A percentile compares a stretch with the other conserved stretches of the same genome.
Conservation (phyloP, 306 rosid species). For the Mimosa pudica region DNA sequence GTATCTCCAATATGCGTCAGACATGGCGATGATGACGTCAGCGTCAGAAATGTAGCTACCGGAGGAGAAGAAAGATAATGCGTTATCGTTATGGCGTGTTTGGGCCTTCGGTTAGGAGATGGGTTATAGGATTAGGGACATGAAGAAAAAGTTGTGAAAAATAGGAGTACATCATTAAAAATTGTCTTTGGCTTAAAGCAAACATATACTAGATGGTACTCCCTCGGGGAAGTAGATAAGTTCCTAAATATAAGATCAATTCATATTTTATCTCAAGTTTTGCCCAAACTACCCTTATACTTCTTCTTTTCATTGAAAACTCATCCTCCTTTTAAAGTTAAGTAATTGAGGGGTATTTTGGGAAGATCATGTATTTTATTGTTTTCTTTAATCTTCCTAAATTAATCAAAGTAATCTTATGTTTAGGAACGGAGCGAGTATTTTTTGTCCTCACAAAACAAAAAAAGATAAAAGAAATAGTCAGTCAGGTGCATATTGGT, state of each 20-base stretch:
- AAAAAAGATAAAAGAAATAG: neutral
- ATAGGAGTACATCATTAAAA: neutral
- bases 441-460: neutral
- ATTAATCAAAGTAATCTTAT: too few relatives aligned
- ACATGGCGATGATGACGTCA: constrained; percentile 43
- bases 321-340: too few relatives aligned
- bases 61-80: neutral
- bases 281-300: too few relatives aligned
- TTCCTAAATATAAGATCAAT: too few relatives aligned
- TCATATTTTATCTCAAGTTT: too few relatives aligned
- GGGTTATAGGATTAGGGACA: neutral
- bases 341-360: too few relatives aligned
- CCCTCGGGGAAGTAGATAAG: too few relatives aligned
- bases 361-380: too few relatives aligned
- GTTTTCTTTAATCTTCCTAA: too few relatives aligned
- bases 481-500: neutral
- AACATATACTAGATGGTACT: neutral
- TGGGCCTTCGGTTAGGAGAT: neutral
- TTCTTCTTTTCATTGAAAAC: too few relatives aligned
- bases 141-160: neutral
- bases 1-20: constrained; percentile 94
- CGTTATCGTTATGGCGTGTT: neutral
- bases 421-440: too few relatives aligned
- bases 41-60: neutral
- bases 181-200: neutral